Evolutionary conservation across 148 eudicot species (phyloP), one percentile per base, ranked within the genome.

Genomic region (Rhododendron kiyosumense): DNA sequence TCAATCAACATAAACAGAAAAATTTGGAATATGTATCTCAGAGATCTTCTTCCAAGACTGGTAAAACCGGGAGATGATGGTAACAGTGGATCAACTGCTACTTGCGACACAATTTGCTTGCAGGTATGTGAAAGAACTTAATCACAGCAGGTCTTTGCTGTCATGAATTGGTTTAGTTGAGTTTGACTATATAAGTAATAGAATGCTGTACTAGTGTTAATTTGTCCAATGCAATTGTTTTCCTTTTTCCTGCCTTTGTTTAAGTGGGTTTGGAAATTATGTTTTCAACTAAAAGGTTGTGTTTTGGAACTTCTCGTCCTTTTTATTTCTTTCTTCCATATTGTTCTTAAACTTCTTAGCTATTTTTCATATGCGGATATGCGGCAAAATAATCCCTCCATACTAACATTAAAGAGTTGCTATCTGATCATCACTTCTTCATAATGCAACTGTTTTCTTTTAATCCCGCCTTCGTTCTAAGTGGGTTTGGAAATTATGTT

Each of bases 21-120:
- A 82, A 85, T 93, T 32, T 92, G 91, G 94, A 90, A 91, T 48
- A 84, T 93, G 91, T 93, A 93, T 89, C 92, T 92, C 81, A 86
- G 87, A 79, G 90, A 88, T 87, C 87, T 93, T 86, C 91, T 93
- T 85, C 95, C 94, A 69, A 89, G 94, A 84, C 88, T 92, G 12
- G 94, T 89, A 20, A 90, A 87, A 88, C 83, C 79, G 34, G 93
- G 95, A 43, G 87, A 90, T 83, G 95, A 93, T 65, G 94, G 95
- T 18, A 92, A 93, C 81, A 88, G 88, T 75, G 95, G 95, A 51
- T 93, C 94, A 76, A 78, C 92, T 86, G 93, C 93, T 79, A 86
- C 90, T 48, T 93, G 93, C 81, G 95, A 93, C 85, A 88, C 94
- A 65, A 87, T 92, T 20, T 91, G 92, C 89, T 88, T 93, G 69